These are phyloP conservation scores for Penicillium diatomitis DNA, from an alignment of 495 filamentous ascomycete species.

Conservation along the genomic window DNA sequence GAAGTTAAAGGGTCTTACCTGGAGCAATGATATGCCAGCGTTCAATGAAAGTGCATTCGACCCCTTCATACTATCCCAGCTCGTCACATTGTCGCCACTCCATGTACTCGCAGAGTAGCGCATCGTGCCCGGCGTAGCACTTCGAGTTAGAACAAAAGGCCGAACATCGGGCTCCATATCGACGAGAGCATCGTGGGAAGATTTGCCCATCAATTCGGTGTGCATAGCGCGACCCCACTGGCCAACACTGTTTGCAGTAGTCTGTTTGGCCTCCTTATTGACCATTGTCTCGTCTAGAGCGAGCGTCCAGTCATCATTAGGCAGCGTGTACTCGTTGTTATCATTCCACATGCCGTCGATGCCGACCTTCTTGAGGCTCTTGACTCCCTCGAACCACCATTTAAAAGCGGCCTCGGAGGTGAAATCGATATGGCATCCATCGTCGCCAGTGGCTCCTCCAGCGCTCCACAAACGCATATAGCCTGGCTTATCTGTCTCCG, in stretches of 20 bases:
- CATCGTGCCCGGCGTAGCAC: constrained; percentile 59
- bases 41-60: constrained; percentile 57
- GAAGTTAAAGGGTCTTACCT: not conserved
- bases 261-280: constrained; percentile 22
- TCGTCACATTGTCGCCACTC: constrained; percentile 58
- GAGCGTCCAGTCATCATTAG: constrained; percentile 53
- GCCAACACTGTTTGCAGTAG: constrained; percentile 33
- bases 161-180: constrained; percentile 45
- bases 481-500: constrained; percentile 41
- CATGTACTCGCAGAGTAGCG: constrained; percentile 57
- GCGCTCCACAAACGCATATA: constrained; percentile 58
- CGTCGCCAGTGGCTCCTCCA: constrained; percentile 56
- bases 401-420: constrained; percentile 52
- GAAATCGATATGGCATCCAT: constrained; percentile 64
- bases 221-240: constrained; percentile 56
- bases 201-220: constrained; percentile 57
- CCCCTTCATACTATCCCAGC: constrained; percentile 61
- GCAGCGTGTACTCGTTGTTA: constrained; percentile 65
- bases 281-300: constrained; percentile 39
- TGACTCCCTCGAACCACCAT: constrained; percentile 60
- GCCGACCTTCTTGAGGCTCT: constrained; percentile 47
- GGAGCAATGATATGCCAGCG: constrained; percentile 53
- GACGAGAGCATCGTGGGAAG: constrained; percentile 53
- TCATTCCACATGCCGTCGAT: constrained; percentile 71
- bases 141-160: constrained; percentile 58